These are phyloP conservation scores for Cardamine occulta DNA, from an alignment of 345 rosid genomes.

Conservation along the genomic window DNA sequence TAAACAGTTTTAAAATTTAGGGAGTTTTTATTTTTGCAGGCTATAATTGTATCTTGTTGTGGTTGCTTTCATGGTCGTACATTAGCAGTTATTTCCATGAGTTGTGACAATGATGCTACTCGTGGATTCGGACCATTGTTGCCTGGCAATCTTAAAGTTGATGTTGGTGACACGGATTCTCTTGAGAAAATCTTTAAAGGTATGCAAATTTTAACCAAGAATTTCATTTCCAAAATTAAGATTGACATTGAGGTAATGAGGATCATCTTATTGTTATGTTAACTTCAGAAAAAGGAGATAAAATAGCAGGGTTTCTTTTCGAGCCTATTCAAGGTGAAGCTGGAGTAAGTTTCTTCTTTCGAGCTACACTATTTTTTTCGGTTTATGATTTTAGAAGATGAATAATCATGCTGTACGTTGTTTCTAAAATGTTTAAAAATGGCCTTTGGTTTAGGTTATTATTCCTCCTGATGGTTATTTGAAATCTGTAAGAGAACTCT, in stretches of 20 bases:
- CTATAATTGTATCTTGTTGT: constrained; percentile 87
- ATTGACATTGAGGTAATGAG: constrained; percentile 10
- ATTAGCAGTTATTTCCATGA: constrained; percentile 90
- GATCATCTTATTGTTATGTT: constrained; percentile 32
- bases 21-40: constrained; percentile 49
- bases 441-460: constrained; percentile 54
- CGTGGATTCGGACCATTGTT: constrained; percentile 92
- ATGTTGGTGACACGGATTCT: constrained; percentile 76
- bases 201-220: constrained; percentile 19
- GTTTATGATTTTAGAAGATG: background rate
- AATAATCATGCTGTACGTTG: background rate
- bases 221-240: background rate
- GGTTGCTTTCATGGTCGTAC: constrained; percentile 99
- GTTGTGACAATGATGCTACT: constrained; percentile 98
- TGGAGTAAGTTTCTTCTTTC: constrained; percentile 62
- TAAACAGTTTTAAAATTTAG: no score
- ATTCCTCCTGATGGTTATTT: constrained; percentile 89
- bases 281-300: constrained; percentile 69
- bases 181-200: constrained; percentile 84
- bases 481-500: constrained; percentile 80
- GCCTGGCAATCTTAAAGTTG: constrained; percentile 92
- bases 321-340: constrained; percentile 99
- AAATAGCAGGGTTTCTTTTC: constrained; percentile 88
- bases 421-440: background rate
- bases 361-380: no score